Evolutionary conservation across 202 grass and related monocot species (phyloP).

Genomic region (Miscanthus sacchariflorus): DNA sequence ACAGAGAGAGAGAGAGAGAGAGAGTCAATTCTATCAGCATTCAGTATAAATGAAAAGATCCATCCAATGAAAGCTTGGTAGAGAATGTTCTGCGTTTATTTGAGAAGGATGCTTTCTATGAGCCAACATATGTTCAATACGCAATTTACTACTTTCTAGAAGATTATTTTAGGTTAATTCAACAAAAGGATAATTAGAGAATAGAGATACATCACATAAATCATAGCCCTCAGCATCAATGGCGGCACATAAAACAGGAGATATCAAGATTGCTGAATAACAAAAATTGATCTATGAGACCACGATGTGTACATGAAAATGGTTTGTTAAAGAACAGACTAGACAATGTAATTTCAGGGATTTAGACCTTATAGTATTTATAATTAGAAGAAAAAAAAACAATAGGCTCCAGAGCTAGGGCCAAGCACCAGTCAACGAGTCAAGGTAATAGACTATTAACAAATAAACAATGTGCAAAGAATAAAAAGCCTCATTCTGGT

Average conservation of each 20-base stretch:
- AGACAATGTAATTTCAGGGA: neutral
- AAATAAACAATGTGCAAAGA: constrained; percentile 8
- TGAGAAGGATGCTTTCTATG: constrained; percentile 11
- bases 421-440: neutral
- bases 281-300: neutral
- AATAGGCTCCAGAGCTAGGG: constrained; percentile 7
- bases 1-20: no score
- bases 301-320: neutral
- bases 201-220: neutral
- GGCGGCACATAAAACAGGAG: constrained; percentile 9
- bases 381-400: neutral
- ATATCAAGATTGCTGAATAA: constrained; percentile 8
- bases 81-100: neutral
- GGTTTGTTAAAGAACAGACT: neutral
- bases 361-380: neutral
- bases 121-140: neutral
- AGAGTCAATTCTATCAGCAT: neutral
- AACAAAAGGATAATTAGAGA: neutral
- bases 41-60: constrained; percentile 10
- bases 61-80: neutral
- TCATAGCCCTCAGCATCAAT: neutral
- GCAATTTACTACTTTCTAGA: neutral
- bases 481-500: neutral
- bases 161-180: neutral
- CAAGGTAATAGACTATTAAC: neutral